A percentile compares a stretch with the other conserved stretches of the same genome.
phyloP scores from a whole-genome alignment of 345 rosid species.

The Brassica cretica region DNA sequence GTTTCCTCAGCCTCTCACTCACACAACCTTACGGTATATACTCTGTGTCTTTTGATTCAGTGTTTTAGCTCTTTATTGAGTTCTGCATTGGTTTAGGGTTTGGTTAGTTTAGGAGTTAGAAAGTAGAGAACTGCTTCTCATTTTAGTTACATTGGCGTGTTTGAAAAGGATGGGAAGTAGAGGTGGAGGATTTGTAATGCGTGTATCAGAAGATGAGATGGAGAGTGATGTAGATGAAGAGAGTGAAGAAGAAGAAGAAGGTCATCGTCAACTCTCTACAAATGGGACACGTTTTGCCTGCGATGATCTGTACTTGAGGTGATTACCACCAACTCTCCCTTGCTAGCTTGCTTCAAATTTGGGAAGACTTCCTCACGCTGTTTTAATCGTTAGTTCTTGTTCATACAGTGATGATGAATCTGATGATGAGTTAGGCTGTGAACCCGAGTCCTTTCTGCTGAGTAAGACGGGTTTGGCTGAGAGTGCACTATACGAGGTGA shows the following conservation, averaged over 20 bases:
- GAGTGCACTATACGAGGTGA: not conserved
- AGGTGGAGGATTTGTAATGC: constrained; percentile 47
- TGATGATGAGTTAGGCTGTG: constrained; percentile 50
- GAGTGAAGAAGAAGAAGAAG: constrained; percentile 27
- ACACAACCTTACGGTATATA: constrained; percentile 48
- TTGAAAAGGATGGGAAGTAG: constrained; percentile 30
- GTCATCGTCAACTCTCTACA: constrained; percentile 29
- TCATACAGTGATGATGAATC: constrained; percentile 58
- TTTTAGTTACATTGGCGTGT: constrained; percentile 9
- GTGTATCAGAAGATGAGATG: constrained; percentile 51
- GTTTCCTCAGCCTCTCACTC: constrained; percentile 46
- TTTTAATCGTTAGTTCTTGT: constrained; percentile 14
- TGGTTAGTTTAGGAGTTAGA: not conserved
- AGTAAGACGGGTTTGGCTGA: constrained; percentile 57
- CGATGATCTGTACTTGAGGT: constrained; percentile 65
- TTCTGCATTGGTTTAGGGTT: not conserved
- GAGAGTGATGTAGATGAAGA: constrained; percentile 50
- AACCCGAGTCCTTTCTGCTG: constrained; percentile 49
- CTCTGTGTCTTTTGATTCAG: not conserved
- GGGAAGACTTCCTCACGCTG: no score
- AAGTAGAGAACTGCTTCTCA: not conserved
- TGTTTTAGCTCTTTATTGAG: not conserved
- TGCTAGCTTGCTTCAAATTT: no score
- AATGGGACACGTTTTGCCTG: constrained; percentile 14
- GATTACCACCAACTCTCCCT: not conserved